Conservation (phyloP, 1,284 basidiomycete species). For the Xerocomus minutiporus region DNA sequence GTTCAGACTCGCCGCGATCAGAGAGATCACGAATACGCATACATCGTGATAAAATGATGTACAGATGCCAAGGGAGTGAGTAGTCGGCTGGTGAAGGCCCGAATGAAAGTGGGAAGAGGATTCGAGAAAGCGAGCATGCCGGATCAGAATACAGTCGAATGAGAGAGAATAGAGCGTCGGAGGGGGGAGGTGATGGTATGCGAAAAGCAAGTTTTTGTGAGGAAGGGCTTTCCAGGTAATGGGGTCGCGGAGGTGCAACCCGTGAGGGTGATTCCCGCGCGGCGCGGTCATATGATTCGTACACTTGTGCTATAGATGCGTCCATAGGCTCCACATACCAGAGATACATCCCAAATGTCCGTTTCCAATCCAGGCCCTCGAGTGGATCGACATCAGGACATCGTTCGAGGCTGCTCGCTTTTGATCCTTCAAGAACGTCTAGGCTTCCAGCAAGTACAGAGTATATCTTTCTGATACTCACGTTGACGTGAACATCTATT, state of each 20-base stretch:
- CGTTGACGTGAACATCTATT: conserved; percentile 67
- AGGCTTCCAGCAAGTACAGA: conserved; percentile 81
- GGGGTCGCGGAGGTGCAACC: conserved; percentile 66
- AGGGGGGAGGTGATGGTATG: conserved; percentile 30
- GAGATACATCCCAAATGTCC: conserved; percentile 84
- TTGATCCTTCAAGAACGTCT: conserved; percentile 57
- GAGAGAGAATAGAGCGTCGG: conserved; percentile 81
- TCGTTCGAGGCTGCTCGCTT: conserved; percentile 52
- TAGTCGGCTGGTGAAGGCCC: conserved; percentile 75
- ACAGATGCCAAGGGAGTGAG: conserved; percentile 90
- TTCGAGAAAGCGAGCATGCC: conserved; percentile 56
- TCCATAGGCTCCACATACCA: conserved; percentile 86
- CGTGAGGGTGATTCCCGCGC: conserved; percentile 40
- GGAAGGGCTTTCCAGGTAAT: conserved; percentile 50
- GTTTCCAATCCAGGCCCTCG: conserved; percentile 91
- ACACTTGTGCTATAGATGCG: conserved; percentile 65
- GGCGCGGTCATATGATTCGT: conserved; percentile 62
- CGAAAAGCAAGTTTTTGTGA: conserved; percentile 33
- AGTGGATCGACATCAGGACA: conserved; percentile 68
- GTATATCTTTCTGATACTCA: conserved; percentile 77
- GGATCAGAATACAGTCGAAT: conserved; percentile 76
- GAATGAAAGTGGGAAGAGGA: conserved; percentile 69
- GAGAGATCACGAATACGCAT: conserved; percentile 81
- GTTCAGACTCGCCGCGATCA: conserved; percentile 60
- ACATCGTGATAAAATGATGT: conserved; percentile 81